Evolutionary conservation across 257 asterid genomes (phyloP).

Genomic region (Fraxinus cuspidata): DNA sequence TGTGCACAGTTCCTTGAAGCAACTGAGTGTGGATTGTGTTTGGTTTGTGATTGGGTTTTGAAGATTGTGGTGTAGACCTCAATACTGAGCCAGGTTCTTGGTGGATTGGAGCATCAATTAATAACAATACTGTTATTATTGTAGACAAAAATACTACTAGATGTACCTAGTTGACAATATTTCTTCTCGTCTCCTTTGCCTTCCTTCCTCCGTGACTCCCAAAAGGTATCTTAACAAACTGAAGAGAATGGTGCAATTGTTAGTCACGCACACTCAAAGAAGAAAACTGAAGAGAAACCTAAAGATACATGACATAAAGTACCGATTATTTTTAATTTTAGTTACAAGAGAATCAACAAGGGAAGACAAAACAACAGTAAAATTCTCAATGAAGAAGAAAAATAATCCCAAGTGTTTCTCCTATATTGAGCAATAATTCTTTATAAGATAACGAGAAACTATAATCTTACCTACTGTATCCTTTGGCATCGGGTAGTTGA

Average conservation of each 20-base stretch:
- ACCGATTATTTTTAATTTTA: no score
- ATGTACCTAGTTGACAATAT: slow-evolving; percentile 84
- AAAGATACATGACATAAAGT: no score
- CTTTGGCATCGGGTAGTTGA: slow-evolving; percentile 97
- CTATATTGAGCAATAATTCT: slow-evolving; percentile 3
- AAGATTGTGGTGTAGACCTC: no score
- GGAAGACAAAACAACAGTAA: not conserved
- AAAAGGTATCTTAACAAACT: slow-evolving; percentile 79
- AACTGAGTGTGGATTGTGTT: no score
- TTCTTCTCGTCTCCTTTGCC: slow-evolving; percentile 83
- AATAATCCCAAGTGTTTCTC: not conserved
- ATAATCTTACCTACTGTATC: slow-evolving; percentile 77
- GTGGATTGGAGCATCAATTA: no score
- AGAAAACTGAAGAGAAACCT: not conserved
- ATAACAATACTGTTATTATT: slow-evolving; percentile 8
- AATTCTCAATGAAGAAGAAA: not conserved
- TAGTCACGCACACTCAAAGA: not conserved
- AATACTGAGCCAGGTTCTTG: no score
- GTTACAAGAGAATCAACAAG: no score
- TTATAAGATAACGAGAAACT: not conserved
- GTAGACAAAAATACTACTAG: slow-evolving; percentile 10
- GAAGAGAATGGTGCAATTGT: slow-evolving; percentile 32
- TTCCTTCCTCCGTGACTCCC: slow-evolving; percentile 89
- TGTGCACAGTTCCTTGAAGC: no score
- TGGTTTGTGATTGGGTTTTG: no score